Base-by-base conservation (phyloP, 768 basidiomycete species). In the Lyophyllum atratum region DNA sequence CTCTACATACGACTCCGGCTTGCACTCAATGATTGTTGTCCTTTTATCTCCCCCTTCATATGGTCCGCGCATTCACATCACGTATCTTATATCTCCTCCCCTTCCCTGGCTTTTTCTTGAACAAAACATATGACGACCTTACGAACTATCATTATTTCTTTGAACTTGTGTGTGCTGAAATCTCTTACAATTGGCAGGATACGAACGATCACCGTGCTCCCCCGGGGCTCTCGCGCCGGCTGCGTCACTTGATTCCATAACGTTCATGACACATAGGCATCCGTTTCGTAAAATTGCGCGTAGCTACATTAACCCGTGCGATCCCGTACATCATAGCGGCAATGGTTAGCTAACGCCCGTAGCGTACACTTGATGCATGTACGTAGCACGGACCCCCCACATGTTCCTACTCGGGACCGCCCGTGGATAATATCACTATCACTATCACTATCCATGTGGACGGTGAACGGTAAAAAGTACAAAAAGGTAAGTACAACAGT, bases 81-180 rank as follows among this genome's bases (percentile, higher is more conserved):
- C 40, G 33, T 19, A 49, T 43, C 7, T 43, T 43, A 22, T 21
- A 49, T 54, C 15, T 50, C 49, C 49, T 33, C 26, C 15, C 14
- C 9, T 34, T 49, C 7, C 29, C 31, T 59, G 1, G 22, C 29
- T 21, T 8, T 9, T 19, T 47, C 31, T n/a, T 49, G 22, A 12
- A 22, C 10, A 26, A 11, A 8, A 39, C 15, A 50, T n/a, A 8
- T 33, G 19, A 51, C 15, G 59, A 57, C 44, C 28, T 57, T 49
- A 57, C 44, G 54, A 61, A 26, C 22, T 61, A 61, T 61, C 56
- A 52, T 61, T 61, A 61, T 61, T 49, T n/a, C 26, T 48, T 60
- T 46, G 34, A 3, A 33, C 29, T 52, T 39, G 14, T 28, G 12
- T 4, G 12, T 44, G 19, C 9, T 5, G 21, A 24, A 19, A 31